These are phyloP conservation scores for Heterococcus sp. DNA, from an alignment of 108 stramenopile species.

Conservation along the genomic window DNA sequence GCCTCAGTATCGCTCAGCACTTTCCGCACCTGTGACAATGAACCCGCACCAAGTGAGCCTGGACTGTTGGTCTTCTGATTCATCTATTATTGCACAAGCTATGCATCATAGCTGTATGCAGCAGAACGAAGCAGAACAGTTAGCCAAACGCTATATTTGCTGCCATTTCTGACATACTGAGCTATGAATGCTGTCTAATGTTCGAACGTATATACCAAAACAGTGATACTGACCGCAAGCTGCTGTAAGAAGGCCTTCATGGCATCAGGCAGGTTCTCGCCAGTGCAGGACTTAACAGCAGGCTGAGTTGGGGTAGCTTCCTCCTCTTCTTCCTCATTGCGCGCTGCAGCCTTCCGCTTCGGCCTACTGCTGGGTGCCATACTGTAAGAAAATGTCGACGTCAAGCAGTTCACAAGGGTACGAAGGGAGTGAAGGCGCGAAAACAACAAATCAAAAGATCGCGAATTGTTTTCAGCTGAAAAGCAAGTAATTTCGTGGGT, in stretches of 20 bases:
- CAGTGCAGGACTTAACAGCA: background rate
- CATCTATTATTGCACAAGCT: background rate
- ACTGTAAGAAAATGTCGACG: background rate
- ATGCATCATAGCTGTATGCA: background rate
- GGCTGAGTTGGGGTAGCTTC: background rate
- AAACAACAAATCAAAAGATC: too few relatives aligned
- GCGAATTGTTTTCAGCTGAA: background rate
- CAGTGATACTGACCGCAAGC: conserved; percentile 9
- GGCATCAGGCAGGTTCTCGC: conserved; percentile 9
- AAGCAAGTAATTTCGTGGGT: background rate
- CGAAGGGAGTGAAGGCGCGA: too few relatives aligned
- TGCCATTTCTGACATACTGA: background rate
- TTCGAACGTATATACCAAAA: background rate
- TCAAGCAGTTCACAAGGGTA: background rate
- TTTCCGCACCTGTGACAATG: conserved; percentile 3
- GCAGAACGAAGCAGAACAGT: background rate
- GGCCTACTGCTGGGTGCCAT: background rate
- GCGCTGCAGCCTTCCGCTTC: background rate
- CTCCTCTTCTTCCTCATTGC: background rate
- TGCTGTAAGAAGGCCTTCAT: conserved; percentile 30
- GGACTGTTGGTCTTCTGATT: too few relatives aligned
- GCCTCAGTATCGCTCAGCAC: conserved; percentile 17
- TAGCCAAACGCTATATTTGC: background rate
- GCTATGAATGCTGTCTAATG: background rate
- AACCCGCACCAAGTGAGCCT: background rate